Percentiles rank a stretch among this genome's conserved stretches.
Evolutionary conservation across 2,329 filamentous ascomycete species (phyloP).

Genomic region (Aspergillus vadensis): DNA sequence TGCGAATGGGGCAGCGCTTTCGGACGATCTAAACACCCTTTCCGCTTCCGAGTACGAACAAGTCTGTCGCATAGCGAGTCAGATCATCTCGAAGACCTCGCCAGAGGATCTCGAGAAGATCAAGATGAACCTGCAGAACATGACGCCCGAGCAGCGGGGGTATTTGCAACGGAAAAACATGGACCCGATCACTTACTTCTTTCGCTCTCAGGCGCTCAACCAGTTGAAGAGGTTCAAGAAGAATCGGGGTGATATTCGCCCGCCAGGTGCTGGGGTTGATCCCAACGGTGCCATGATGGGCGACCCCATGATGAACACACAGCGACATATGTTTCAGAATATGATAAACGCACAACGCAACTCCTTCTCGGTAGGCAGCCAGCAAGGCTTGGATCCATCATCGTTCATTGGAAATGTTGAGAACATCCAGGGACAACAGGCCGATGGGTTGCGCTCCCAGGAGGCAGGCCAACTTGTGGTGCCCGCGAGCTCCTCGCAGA

Average conservation of each 20-base stretch:
- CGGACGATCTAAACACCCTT: conserved; percentile 40
- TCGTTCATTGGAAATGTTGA: conserved; percentile 52
- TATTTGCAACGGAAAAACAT: conserved; percentile 48
- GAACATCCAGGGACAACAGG: conserved; percentile 62
- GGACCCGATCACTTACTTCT: conserved; percentile 54
- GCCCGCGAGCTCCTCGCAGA: conserved; percentile 61
- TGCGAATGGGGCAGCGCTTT: conserved; percentile 27
- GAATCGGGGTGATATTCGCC: conserved; percentile 33
- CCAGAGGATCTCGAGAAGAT: conserved; percentile 52
- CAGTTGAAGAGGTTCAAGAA: conserved; percentile 43
- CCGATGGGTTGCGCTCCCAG: conserved; percentile 62
- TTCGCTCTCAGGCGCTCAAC: conserved; percentile 52
- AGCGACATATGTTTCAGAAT: conserved; percentile 46
- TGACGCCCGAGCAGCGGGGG: conserved; percentile 52
- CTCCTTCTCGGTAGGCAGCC: conserved; percentile 37
- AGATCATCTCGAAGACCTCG: conserved; percentile 49
- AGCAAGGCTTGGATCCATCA: conserved; percentile 36
- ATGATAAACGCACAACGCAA: conserved; percentile 45
- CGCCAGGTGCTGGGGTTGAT: conserved; percentile 33
- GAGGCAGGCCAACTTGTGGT: conserved; percentile 65
- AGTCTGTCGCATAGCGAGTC: conserved; percentile 50
- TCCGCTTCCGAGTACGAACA: conserved; percentile 46
- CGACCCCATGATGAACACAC: conserved; percentile 43
- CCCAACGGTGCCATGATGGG: conserved; percentile 37
- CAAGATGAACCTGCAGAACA: conserved; percentile 47